phyloP scores from a whole-genome alignment of 2,329 filamentous ascomycete genomes.

The Clonostachys chloroleuca region DNA sequence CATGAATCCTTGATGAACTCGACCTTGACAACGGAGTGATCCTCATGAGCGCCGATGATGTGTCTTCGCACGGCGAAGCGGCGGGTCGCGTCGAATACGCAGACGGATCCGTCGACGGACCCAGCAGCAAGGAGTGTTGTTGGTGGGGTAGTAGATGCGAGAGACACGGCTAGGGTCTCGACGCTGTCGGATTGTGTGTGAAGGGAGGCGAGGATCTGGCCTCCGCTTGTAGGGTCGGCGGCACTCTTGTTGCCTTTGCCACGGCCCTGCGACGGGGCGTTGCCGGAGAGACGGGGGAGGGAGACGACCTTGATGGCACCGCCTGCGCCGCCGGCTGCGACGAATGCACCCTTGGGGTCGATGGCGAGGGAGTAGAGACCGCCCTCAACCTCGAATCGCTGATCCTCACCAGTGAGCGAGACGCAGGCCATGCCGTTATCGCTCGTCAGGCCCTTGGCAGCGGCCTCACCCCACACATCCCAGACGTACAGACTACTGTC shows the following conservation, averaged over 20 bases:
- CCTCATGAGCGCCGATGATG: constrained; percentile 78
- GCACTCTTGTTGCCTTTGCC: constrained; percentile 17
- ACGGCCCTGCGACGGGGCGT: constrained; percentile 11
- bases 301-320: constrained; percentile 83
- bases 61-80: constrained; percentile 83
- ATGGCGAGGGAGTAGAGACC: constrained; percentile 86
- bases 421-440: constrained; percentile 64
- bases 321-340: constrained; percentile 83
- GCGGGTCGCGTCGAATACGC: constrained; percentile 80
- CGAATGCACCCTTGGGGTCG: constrained; percentile 72
- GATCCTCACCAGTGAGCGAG: constrained; percentile 73
- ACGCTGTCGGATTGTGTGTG: constrained; percentile 73
- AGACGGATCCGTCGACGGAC: constrained; percentile 73
- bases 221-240: constrained; percentile 33
- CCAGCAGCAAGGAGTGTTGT: constrained; percentile 57
- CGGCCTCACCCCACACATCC: constrained; percentile 81
- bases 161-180: constrained; percentile 66
- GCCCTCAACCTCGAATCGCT: constrained; percentile 87
- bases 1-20: constrained; percentile 71
- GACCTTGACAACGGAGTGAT: constrained; percentile 87
- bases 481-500: constrained; percentile 88
- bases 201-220: constrained; percentile 73
- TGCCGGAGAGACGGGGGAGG: constrained; percentile 58
- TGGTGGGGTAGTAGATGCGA: constrained; percentile 31
- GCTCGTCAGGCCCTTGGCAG: constrained; percentile 45